Evolutionary conservation across 1,284 basidiomycete genomes (phyloP), one percentile per base, ranked within the genome.

Genomic region (Hemileia vastatrix): DNA sequence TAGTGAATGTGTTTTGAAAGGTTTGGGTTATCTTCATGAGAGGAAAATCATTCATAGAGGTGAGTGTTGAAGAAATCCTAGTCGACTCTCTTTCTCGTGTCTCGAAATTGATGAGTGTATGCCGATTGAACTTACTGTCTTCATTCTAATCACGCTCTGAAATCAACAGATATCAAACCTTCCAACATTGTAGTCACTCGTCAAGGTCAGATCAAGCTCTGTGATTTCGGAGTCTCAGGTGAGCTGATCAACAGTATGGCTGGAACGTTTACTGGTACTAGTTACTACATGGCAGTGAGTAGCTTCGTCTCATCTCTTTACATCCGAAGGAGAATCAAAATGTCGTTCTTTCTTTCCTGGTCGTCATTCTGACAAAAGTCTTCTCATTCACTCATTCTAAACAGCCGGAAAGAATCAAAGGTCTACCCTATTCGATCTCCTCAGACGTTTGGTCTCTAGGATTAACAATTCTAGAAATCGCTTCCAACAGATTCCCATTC

Each of bases 371-470:
- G 8, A 23, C 24, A 54, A n/a, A 33, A 33, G 27, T 53, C 21
- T 9, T 13, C 63, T 57, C 36, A 63, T 63, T 64, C 57, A 66
- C 59, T 53, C 59, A 44, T 57, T 61, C 64, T 54, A 61, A 66
- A 36, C 71, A 93, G 87, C 94, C 93, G 50, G 94, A 97, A 76
- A 84, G 94, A 55, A 92, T 97, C 69, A 85, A 84, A 59, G 92
- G 91, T 8, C 81, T 86, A 62, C 83, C 86, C 58, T 97, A 97
- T 76, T 87, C 87, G 24, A 95, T 96, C 74, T 86, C 87, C 58
- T 89, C 92, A 23, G 93, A 97, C 75, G 91, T 97, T 15, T 97
- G 93, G 93, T 96, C 93, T 1, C 86, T 90, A 24, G 94, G 93
- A 23, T 83, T 97, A 44, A 88, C 93, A 0, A 81, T 97, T 24